A percentile compares a stretch with the other conserved stretches of the same genome.
Conservation (phyloP, 2,329 filamentous ascomycete species). For the Myriosclerotinia curreyana region DNA sequence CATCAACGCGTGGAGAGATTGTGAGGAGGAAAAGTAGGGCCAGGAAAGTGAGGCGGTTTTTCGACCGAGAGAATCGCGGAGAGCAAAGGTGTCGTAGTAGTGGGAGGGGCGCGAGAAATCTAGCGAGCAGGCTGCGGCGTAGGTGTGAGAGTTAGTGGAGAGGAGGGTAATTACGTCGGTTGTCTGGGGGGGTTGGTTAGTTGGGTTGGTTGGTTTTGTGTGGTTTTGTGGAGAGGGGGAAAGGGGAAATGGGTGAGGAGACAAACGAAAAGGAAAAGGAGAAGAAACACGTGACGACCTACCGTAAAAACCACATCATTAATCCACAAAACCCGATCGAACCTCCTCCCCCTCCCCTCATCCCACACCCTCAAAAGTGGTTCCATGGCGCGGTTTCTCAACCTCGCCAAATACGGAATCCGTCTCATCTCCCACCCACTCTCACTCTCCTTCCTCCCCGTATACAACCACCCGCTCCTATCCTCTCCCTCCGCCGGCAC, state of each 20-base stretch:
- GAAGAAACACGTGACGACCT: constrained; percentile 28
- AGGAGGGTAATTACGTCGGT: constrained; percentile 55
- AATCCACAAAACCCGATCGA: constrained; percentile 58
- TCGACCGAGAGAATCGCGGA: constrained; percentile 46
- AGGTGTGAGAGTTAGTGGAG: constrained; percentile 54
- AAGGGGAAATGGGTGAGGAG: no score
- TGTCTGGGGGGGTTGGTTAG: constrained; percentile 39
- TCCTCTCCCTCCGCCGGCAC: constrained; percentile 26
- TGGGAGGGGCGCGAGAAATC: constrained; percentile 54
- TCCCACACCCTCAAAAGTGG: constrained; percentile 13
- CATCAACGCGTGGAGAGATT: constrained; percentile 54
- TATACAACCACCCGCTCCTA: constrained; percentile 58
- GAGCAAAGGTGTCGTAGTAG: constrained; percentile 62
- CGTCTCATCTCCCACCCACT: constrained; percentile 46
- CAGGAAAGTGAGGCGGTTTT: constrained; percentile 52
- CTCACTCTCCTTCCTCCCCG: constrained; percentile 49
- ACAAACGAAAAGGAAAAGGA: background rate
- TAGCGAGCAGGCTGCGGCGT: constrained; percentile 59
- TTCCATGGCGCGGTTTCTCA: constrained; percentile 62
- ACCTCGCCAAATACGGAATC: constrained; percentile 64
- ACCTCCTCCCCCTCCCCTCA: constrained; percentile 40
- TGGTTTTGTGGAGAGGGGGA: background rate
- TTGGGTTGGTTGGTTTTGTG: background rate
- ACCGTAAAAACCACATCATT: constrained; percentile 62
- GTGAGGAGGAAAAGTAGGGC: constrained; percentile 53